Evolutionary conservation across 1,284 basidiomycete genomes (phyloP), one percentile per base, ranked within the genome.

Genomic region (Nidula niveotomentosa): DNA sequence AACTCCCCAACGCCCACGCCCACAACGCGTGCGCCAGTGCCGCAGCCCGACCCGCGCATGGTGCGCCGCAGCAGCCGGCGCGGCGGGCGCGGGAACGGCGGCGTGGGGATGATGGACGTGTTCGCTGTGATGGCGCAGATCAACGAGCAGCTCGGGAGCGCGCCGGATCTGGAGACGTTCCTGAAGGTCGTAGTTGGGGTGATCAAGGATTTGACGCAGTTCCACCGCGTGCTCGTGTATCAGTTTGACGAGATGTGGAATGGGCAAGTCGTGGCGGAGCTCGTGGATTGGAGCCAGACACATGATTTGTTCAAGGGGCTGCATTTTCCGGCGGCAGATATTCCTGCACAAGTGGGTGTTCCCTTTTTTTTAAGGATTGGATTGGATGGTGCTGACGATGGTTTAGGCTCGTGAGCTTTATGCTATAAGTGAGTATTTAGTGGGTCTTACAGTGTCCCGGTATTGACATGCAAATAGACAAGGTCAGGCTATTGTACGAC

Each of bases 171-270:
- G 51, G 83, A 89, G 7, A 74, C 75, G 13, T 93, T 94, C 67
- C 72, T 94, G 65, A 89, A 93, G 63, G 80, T 94, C 50, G 83
- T 85, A 0, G 91, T 91, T 6, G 91, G 92, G 3, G 80, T 94
- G 18, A 81, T 94, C 58, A 90, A 92, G 68, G 91, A 95, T 64
- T 66, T 95, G 56, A 90, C 89, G 6, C 88, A 89, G 65, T 93
- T 93, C 66, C 90, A 93, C 66, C 82, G 93, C 8, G 90, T 94
- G n/a, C 76, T 96, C 69, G 79, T 94, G n/a, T 95, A 95, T 66
- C 91, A 93, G 70, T 90, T 90, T 63, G 88, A 90, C 67, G 86
- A 90, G 61, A 59, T 68, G 15, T 87, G 85, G 84, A 88, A 88
- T 64, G 86, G 86, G 12, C 85, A 92, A 65, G 90, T 93, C 46